Conservation (phyloP, 2,329 filamentous ascomycete genomes). For the Tolypocladium tropicale region DNA sequence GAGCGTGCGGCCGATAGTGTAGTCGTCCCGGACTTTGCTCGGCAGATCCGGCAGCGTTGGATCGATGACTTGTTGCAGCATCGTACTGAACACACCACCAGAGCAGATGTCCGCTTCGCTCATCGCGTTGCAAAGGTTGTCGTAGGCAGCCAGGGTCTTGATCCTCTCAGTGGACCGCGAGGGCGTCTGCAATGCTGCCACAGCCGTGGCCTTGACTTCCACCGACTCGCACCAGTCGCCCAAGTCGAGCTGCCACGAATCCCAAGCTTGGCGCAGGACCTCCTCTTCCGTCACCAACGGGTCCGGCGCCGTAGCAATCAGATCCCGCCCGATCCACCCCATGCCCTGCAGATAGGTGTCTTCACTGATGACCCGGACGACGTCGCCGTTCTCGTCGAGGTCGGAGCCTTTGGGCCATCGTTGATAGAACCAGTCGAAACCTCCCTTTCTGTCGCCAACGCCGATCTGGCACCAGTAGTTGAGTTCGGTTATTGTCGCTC, state of each 20-base stretch:
- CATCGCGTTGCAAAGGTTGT: constrained; percentile 45
- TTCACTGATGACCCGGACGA: constrained; percentile 69
- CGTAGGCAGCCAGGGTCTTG: constrained; percentile 37
- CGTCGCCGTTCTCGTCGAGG: constrained; percentile 54
- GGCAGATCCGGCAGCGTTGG: constrained; percentile 48
- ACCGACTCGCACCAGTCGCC: constrained; percentile 42
- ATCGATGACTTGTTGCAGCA: constrained; percentile 45
- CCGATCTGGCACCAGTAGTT: constrained; percentile 97
- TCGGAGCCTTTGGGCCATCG: constrained; percentile 66
- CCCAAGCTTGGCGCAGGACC: constrained; percentile 52
- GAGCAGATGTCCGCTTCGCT: constrained; percentile 58
- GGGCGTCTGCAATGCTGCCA: constrained; percentile 2
- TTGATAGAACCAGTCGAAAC: constrained; percentile 81
- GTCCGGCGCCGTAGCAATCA: constrained; percentile 24
- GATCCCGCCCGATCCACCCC: constrained; percentile 63
- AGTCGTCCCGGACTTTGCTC: constrained; percentile 37
- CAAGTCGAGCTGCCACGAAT: constrained; percentile 56
- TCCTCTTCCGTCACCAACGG: constrained; percentile 46
- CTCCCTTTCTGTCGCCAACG: constrained; percentile 78
- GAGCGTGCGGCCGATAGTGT: constrained; percentile 34
- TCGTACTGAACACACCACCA: constrained; percentile 31
- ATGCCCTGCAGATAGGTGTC: constrained; percentile 69
- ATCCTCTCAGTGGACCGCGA: constrained; percentile 12
- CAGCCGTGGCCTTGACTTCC: constrained; percentile 28
- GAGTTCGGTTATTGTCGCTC: constrained; percentile 72